Percentiles rank a stretch among this genome's conserved stretches.
phyloP scores from a whole-genome alignment of 225 moss, liverwort and hornwort species.

The Polytrichum formosum region DNA sequence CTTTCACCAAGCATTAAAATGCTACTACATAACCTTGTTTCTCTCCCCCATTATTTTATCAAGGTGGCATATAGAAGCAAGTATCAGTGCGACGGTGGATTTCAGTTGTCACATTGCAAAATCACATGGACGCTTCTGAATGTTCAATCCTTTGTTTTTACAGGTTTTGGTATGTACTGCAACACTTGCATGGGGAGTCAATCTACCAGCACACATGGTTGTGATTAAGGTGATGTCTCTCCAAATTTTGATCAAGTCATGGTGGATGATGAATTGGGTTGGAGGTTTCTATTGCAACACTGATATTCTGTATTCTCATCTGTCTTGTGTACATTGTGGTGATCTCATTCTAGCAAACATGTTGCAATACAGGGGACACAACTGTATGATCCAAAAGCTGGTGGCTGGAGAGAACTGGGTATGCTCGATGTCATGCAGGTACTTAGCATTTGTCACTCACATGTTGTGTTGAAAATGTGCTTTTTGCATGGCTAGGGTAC shows the following conservation, averaged over 20 bases:
- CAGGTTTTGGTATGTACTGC: conserved; percentile 98
- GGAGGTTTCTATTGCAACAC: too few species aligned
- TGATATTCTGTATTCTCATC: too few species aligned
- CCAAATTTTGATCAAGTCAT: too few species aligned
- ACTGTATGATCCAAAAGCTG: conserved; percentile 96
- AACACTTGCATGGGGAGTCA: conserved; percentile 99
- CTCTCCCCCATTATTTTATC: too few species aligned
- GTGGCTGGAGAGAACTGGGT: conserved; percentile 95
- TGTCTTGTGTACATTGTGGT: not conserved
- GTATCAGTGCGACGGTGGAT: too few species aligned
- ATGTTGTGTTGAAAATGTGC: not conserved
- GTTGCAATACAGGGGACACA: conserved; percentile 72
- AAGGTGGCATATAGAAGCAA: too few species aligned
- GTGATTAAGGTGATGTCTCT: conserved; percentile 77
- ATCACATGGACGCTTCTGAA: not conserved
- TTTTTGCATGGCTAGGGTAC: too few species aligned
- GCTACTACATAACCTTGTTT: too few species aligned
- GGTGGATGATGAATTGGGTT: too few species aligned
- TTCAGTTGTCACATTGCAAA: not conserved
- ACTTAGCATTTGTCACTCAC: conserved; percentile 11
- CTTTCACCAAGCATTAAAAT: too few species aligned
- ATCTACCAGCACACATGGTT: conserved; percentile 98
- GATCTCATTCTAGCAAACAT: not conserved
- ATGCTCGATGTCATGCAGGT: conserved; percentile 99
- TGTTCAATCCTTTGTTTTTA: conserved; percentile 6